Conservation (phyloP, 306 rosid species). For the Vigna trinervia region DNA sequence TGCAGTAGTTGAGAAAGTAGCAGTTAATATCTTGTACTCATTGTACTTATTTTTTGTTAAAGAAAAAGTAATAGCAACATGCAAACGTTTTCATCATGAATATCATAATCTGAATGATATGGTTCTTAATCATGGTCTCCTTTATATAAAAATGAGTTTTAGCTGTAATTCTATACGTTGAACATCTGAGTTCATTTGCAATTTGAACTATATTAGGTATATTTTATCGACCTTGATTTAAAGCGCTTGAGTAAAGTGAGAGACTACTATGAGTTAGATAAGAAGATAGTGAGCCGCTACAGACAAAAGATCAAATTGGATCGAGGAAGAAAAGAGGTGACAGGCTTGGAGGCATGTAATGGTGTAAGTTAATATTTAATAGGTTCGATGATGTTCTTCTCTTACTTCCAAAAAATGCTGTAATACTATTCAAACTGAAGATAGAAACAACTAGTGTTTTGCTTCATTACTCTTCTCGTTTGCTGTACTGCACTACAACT, state of each 20-base stretch:
- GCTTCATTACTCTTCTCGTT: conserved; percentile 16
- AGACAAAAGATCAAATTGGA: conserved; percentile 53
- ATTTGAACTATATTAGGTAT: conserved; percentile 59
- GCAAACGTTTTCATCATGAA: conserved; percentile 6
- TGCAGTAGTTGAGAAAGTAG: too few species aligned
- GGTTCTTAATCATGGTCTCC: background rate
- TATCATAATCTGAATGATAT: background rate
- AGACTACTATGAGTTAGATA: conserved; percentile 81
- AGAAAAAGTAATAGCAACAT: background rate
- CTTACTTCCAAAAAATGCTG: conserved; percentile 42
- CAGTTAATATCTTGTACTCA: background rate
- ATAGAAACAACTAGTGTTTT: conserved; percentile 21
- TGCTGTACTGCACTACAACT: conserved; percentile 7
- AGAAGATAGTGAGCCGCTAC: conserved; percentile 83
- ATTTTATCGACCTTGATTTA: conserved; percentile 90
- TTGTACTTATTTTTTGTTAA: conserved; percentile 12
- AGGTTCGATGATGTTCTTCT: conserved; percentile 27
- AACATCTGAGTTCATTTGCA: conserved; percentile 39
- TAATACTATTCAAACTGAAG: conserved; percentile 30
- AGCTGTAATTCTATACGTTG: conserved; percentile 31
- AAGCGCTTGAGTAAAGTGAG: conserved; percentile 79
- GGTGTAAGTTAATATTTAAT: conserved; percentile 48
- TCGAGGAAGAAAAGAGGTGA: conserved; percentile 52
- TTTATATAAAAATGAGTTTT: background rate
- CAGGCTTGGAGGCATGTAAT: conserved; percentile 43